A percentile compares a stretch with the other conserved stretches of the same genome.
These are phyloP conservation scores for Hygrophoropsis aurantiaca DNA, from an alignment of 768 basidiomycete species.

Conservation along the genomic window DNA sequence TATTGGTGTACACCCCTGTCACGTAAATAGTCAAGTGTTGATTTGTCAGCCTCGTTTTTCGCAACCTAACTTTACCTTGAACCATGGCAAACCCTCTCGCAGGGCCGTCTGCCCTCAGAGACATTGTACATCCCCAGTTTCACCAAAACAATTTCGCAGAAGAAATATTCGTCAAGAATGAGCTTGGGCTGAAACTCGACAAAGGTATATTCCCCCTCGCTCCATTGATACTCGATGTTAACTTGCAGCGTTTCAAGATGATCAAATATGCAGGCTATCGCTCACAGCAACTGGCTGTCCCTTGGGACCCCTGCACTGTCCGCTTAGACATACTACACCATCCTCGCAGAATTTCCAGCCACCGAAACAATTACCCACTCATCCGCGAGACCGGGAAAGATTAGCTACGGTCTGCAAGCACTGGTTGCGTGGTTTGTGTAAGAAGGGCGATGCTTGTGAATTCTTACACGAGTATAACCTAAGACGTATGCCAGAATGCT, in stretches of 20 bases:
- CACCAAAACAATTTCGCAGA: conserved; percentile 90
- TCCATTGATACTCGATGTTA: too few species aligned
- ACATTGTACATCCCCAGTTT: conserved; percentile 85
- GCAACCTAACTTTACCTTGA: conserved; percentile 22
- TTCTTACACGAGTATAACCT: conserved; percentile 99
- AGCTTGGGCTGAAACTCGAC: conserved; percentile 85
- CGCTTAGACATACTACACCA: conserved; percentile 87
- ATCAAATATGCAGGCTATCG: conserved; percentile 88
- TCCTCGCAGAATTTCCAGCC: conserved; percentile 89
- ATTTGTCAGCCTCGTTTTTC: not conserved
- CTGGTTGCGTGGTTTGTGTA: conserved; percentile 96
- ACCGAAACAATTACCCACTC: conserved; percentile 75
- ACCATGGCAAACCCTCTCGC: conserved; percentile 49
- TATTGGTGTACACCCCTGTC: not conserved
- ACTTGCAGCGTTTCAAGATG: conserved; percentile 53
- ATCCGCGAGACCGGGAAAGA: conserved; percentile 81
- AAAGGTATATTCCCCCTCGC: conserved; percentile 60
- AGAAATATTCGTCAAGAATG: conserved; percentile 78
- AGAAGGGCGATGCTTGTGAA: conserved; percentile 97
- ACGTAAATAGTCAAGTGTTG: conserved; percentile 1
- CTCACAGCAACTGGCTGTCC: conserved; percentile 86
- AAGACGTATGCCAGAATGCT: conserved; percentile 97
- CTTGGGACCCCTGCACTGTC: conserved; percentile 88
- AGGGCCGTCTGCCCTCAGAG: conserved; percentile 58
- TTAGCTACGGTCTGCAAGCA: conserved; percentile 97